Base-by-base conservation (phyloP, 805 yeast species). In the Torulaspora quercuum region DNA sequence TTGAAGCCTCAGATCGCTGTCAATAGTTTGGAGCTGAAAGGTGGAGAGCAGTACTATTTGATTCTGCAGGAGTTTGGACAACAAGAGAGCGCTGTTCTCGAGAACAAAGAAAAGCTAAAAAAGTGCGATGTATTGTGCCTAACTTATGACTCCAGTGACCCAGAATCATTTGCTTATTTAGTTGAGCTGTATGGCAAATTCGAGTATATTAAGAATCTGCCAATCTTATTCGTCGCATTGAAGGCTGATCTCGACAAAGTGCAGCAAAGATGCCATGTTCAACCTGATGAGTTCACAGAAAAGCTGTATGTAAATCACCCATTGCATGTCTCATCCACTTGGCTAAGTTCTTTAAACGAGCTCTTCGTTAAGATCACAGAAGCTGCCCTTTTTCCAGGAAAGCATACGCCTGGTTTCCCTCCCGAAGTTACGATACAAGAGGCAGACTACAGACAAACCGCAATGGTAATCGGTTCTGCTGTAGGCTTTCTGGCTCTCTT, bases 211-310 rank as follows among this genome's bases (percentile, higher is more conserved):
- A 75, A 80, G 47, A 72, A 73, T 35, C 63, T 92, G 2, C 99
- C 99, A 0, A 73, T 82, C 3, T 79, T 92, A 0, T 85, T 81
- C 53, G 97, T 89, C 1, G 98, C 96, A 0, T 65, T 89, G 22
- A 92, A 92, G 55, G 97, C 98, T 0, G 99, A 92, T 61, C 67
- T 87, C 23, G 99, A 92, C 59, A 79, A 94, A 48, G 97, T 89
- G 56, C 97, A 90, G 53, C 99, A 92, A 53, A 62, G 98, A 23
- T 78, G 82, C 24, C 84, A 76, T 37, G 65, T 73, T 5, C 96
- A 86, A 54, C 98, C 99, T 0, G 97, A 92, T 49, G 80, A 77
- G 17, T 88, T 80, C 53, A 80, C 95, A 0, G 67, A 85, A 18
- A 69, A 73, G 4, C 59, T 88, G 5, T 68, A 61, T 40, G 57